Base-by-base conservation (phyloP, 768 basidiomycete species). In the Lanmaoa pseudosensibilis region DNA sequence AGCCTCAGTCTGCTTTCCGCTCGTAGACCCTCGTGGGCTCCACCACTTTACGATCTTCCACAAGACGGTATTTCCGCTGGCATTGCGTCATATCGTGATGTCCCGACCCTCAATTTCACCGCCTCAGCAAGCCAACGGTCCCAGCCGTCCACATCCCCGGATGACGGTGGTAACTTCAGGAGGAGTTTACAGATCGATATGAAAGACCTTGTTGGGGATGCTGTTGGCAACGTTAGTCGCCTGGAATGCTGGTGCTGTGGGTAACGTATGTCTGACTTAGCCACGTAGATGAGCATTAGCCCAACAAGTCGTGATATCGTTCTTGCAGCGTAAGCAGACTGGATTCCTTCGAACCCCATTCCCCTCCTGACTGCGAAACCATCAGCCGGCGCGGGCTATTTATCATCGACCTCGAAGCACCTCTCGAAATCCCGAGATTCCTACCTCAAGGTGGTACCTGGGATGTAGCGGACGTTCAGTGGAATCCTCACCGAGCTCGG, bases 401-500 rank as follows among this genome's bases (percentile, higher is more conserved):
- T 69, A 94, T 98, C 55, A 91, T 99, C 57, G 97, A 98, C 76
- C 80, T 99, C 16, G 87, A 94, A 58, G 83, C 89, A 13, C 92
- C 93, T 1, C 78, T 91, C 18, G 86, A 91, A 59, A 82, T 94
- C 0, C 97, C 97, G 23, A 82, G 96, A 13, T 98, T 96, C 68
- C 80, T 99, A 10, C 96, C 96, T 15, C 95, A 99, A 73, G 93
- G 94, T 2, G 95, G 94, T 1, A 92, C 91, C 6, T 98, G 94
- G 93, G 92, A 96, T 64, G 94, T 97, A 12, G 90, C 91, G 1
- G 91, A 94, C 65, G 90, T 94, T 0, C 90, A 92, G 61, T 95
- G 92, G 93, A 94, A 93, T 59, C 93, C 93, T 1, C 93, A 94
- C 64, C 80, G 79, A 3, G 77, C 80, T 34, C 80, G 85, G 15